phyloP scores from a whole-genome alignment of 345 rosid genomes.

The Citrus reticulata region DNA sequence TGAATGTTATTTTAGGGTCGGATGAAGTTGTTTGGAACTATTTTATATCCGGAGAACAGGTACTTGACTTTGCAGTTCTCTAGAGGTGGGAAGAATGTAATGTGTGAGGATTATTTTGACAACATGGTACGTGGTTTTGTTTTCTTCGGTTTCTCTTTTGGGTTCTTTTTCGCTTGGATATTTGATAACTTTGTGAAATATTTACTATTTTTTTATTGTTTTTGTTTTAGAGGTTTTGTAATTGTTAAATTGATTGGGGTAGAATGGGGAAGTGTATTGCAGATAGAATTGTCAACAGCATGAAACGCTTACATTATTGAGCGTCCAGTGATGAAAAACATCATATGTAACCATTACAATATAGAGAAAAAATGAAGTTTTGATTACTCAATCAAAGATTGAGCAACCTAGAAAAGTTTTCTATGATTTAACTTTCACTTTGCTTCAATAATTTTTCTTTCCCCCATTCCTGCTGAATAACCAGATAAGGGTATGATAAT shows the following conservation, averaged over 20 bases:
- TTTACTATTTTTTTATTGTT: background rate
- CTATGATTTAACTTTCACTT: background rate
- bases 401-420: background rate
- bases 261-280: background rate
- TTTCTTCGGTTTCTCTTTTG: background rate
- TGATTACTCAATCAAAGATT: background rate
- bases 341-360: background rate
- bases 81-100: conserved; percentile 72
- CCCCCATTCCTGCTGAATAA: background rate
- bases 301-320: background rate
- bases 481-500: background rate
- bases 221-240: background rate
- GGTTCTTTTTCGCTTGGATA: background rate
- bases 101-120: conserved; percentile 67
- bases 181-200: background rate
- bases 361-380: background rate
- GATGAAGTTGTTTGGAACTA: conserved; percentile 89
- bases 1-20: conserved; percentile 51
- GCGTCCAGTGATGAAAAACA: background rate
- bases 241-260: background rate
- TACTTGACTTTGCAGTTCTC: conserved; percentile 73
- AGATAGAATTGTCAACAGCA: background rate
- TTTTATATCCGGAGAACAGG: conserved; percentile 56
- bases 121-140: conserved; percentile 43
- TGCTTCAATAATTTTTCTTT: no score